These are phyloP conservation scores for Paraphoma sp. DNA, from an alignment of 2,329 filamentous ascomycete genomes.

Conservation along the genomic window DNA sequence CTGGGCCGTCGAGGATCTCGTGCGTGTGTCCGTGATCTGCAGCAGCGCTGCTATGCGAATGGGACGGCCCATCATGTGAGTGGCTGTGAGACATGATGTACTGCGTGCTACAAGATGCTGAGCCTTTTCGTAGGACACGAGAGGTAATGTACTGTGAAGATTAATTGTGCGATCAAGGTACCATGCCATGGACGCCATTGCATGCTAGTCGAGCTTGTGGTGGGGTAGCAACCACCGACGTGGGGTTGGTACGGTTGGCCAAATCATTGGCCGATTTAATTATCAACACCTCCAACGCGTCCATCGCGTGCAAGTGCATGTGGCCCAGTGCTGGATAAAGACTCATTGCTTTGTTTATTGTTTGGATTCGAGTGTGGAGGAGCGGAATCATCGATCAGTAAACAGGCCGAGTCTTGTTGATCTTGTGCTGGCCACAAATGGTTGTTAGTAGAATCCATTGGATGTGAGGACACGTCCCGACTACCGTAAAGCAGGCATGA, in stretches of 20 bases:
- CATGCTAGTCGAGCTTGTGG: constrained; percentile 14
- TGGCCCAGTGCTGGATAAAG: background rate
- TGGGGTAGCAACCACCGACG: constrained; percentile 25
- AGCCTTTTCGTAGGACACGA: background rate
- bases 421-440: background rate
- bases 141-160: background rate
- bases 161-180: constrained; percentile 4
- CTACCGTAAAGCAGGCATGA: constrained; percentile 1
- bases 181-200: background rate
- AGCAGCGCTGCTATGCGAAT: constrained; percentile 56
- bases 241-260: constrained; percentile 18
- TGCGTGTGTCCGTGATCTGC: constrained; percentile 91
- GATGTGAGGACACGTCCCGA: background rate
- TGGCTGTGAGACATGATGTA: constrained; percentile 41
- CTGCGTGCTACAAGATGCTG: background rate
- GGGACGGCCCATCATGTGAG: constrained; percentile 51
- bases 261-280: background rate
- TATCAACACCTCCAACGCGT: background rate
- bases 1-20: constrained; percentile 92
- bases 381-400: too few species aligned
- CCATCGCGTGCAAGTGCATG: background rate
- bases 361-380: too few species aligned
- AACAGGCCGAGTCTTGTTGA: too few species aligned
- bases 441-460: background rate
- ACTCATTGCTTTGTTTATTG: background rate